phyloP scores from a whole-genome alignment of 2,329 filamentous ascomycete species.

The Exophiala aquamarina region DNA sequence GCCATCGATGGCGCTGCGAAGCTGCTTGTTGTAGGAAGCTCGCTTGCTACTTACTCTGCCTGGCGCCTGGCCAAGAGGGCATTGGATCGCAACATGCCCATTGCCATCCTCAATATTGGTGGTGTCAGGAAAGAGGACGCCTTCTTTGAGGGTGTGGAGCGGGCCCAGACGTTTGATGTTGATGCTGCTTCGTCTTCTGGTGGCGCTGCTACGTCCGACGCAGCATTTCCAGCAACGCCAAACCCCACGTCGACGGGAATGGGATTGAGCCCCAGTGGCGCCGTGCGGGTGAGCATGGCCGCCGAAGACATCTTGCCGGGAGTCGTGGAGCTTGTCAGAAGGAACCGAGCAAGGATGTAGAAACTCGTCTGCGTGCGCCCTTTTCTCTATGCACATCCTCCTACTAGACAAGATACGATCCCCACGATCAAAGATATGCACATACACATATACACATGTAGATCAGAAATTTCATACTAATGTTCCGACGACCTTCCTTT shows the following conservation, averaged over 20 bases:
- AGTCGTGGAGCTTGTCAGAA: conserved; percentile 29
- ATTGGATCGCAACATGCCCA: conserved; percentile 76
- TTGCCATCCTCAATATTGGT: conserved; percentile 79
- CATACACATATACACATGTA: no score
- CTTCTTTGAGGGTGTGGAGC: conserved; percentile 37
- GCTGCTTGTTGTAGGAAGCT: conserved; percentile 81
- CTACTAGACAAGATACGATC: no score
- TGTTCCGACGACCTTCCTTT: no score
- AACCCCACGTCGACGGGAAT: conserved; percentile 2
- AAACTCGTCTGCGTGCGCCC: no score
- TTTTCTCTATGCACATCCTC: no score
- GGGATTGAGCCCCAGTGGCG: conserved; percentile 11
- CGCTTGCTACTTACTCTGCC: conserved; percentile 90
- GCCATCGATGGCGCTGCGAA: conserved; percentile 75
- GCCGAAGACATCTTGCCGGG: conserved; percentile 43
- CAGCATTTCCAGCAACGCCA: background rate
- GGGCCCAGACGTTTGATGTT: background rate
- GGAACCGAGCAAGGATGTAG: background rate
- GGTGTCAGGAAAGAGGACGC: conserved; percentile 47
- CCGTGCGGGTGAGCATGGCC: conserved; percentile 43
- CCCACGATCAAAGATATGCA: no score
- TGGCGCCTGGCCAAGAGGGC: conserved; percentile 86
- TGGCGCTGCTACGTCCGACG: background rate
- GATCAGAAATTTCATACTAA: no score
- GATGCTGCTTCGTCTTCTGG: conserved; percentile 4